Conservation (phyloP, 2,329 filamentous ascomycete genomes). For the Penicillium sumatraense region DNA sequence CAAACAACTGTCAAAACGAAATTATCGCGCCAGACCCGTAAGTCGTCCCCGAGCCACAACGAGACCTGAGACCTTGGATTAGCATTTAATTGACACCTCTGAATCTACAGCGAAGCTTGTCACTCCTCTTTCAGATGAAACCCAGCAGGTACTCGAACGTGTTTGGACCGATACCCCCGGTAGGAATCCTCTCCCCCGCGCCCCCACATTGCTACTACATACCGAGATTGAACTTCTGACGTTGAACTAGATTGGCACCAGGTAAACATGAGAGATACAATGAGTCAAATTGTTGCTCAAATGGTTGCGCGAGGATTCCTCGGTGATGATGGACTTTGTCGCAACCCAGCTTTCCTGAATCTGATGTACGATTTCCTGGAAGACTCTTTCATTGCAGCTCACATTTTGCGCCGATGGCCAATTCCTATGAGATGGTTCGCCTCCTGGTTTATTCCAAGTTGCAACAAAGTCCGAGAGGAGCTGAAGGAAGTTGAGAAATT, state of each 20-base stretch:
- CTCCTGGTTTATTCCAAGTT: slow-evolving; percentile 11
- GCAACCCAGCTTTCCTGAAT: slow-evolving; percentile 21
- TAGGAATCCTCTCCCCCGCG: neutral
- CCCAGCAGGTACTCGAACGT: neutral
- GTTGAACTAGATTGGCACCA: slow-evolving; percentile 22
- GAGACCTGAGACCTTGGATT: neutral
- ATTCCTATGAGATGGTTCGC: slow-evolving; percentile 7
- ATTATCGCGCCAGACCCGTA: neutral
- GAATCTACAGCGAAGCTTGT: neutral
- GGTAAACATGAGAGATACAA: slow-evolving; percentile 14
- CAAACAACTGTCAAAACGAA: neutral
- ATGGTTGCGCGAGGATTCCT: slow-evolving; percentile 22
- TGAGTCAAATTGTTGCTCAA: slow-evolving; percentile 19
- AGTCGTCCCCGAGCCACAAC: neutral
- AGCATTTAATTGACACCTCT: neutral
- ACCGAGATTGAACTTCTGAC: neutral
- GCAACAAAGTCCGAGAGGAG: slow-evolving; percentile 12
- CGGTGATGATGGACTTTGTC: slow-evolving; percentile 18
- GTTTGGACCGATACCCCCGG: neutral
- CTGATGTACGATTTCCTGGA: slow-evolving; percentile 19
- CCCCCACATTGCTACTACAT: neutral
- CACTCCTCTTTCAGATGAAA: neutral
- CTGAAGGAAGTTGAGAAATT: slow-evolving; percentile 13
- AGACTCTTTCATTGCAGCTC: slow-evolving; percentile 8
- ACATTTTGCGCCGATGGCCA: slow-evolving; percentile 16